Evolutionary conservation across 768 basidiomycete species (phyloP), one percentile per base, ranked within the genome.

Genomic region (Tephrocybe sp.): DNA sequence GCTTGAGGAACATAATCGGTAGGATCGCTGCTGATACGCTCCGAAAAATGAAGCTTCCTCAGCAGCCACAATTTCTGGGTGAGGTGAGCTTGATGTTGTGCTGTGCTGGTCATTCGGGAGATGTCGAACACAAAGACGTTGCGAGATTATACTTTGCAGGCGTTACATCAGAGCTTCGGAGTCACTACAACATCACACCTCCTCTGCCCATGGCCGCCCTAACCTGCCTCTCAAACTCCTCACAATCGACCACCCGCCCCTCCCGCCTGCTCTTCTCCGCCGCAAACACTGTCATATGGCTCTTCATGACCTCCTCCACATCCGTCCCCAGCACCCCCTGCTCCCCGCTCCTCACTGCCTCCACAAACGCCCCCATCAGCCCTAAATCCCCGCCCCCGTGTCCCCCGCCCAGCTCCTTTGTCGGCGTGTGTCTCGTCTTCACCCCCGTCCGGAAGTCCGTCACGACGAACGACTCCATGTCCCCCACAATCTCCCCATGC

Each of bases 371-470:
- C 26, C 76, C 65, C n/a, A 88, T 85, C 24, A 95, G 75, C 1
- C 90, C 90, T 6, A 77, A 43, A 62, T 95, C 93, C 2, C 92
- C 92, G 21, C 92, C 92, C 15, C 91, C 92, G 59, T 94, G 93
- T 1, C 85, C 83, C 12, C 88, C 85, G 1, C 84, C 85, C 7
- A 40, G 14, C 42, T 86, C 81, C 34, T 69, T 67, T 30, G 58
- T 63, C 1, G 90, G 90, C 12, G 58, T 60, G 63, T 79, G 72
- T 2, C 54, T 66, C 39, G 69, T 81, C 43, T 68, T 73, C 36
- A 62, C 67, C 20, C 74, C 68, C 37, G 79, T 83, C 49, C 82
- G 77, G 70, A 93, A 95, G 68, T 93, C 84, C 18, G 81, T 85
- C 17, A 90, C 82, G 12, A 83, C 89, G 62, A 88, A 93, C 10